phyloP scores from a whole-genome alignment of 805 yeast genomes.

The Candida rishiriensis region DNA sequence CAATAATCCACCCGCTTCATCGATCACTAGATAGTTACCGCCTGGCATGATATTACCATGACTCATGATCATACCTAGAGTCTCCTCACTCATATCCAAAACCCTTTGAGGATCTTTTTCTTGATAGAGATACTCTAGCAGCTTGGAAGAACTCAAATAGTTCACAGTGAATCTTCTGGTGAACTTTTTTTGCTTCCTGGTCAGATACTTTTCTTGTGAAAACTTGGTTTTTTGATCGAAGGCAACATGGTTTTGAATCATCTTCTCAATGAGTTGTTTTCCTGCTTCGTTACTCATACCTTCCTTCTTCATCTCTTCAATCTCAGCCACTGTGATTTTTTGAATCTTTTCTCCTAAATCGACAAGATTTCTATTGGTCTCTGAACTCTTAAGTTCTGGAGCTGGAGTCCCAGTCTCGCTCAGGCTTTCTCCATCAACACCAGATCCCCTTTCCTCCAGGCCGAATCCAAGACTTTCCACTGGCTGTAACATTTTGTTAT shows the following conservation, averaged over 20 bases:
- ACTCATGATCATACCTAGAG: slow-evolving; percentile 71
- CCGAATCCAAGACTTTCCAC: slow-evolving; percentile 34
- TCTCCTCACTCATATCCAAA: slow-evolving; percentile 80
- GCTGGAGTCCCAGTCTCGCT: slow-evolving; percentile 21
- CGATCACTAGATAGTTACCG: slow-evolving; percentile 82
- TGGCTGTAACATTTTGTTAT: slow-evolving; percentile 48
- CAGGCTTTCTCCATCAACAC: slow-evolving; percentile 21
- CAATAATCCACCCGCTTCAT: slow-evolving; percentile 93
- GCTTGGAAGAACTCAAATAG: slow-evolving; percentile 62
- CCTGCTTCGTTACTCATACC: slow-evolving; percentile 63
- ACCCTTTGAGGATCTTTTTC: slow-evolving; percentile 73
- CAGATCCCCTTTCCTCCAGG: slow-evolving; percentile 22
- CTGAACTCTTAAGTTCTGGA: slow-evolving; percentile 39
- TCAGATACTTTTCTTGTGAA: slow-evolving; percentile 88
- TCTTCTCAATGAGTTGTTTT: slow-evolving; percentile 71
- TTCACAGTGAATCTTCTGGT: slow-evolving; percentile 81
- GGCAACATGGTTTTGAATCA: slow-evolving; percentile 78
- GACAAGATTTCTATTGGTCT: slow-evolving; percentile 59
- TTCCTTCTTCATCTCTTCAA: slow-evolving; percentile 72
- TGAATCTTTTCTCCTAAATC: slow-evolving; percentile 71
- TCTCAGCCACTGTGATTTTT: slow-evolving; percentile 69
- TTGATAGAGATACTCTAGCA: slow-evolving; percentile 61
- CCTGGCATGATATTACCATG: slow-evolving; percentile 84
- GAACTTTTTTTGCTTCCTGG: slow-evolving; percentile 89
- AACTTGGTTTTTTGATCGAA: slow-evolving; percentile 85